Evolutionary conservation across 1,284 basidiomycete species (phyloP), one percentile per base, ranked within the genome.

Genomic region (Phaffia rhodozyma): DNA sequence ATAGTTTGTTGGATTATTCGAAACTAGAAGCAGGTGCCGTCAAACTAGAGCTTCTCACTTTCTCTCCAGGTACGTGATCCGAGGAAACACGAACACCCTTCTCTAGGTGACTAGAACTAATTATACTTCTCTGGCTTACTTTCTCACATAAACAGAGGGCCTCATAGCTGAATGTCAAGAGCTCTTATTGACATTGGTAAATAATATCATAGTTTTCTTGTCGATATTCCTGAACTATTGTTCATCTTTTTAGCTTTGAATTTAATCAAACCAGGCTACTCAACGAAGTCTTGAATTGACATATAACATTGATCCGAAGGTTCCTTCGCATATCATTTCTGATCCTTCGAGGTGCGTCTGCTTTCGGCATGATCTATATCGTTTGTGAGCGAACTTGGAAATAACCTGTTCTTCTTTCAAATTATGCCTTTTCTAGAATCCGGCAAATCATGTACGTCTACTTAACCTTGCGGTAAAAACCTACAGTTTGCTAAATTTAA

Each of bases 11-110:
- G 13, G 66, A 67, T 43, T 67, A 55, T 50, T 61, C 58, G 5
- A 67, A 67, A 53, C 54, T 66, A 11, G 65, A 66, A n/a, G 61
- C 60, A 18, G 65, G 62, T 9, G 59, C 54, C 0, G 58, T 67
- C 47, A 61, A 67, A 51, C 55, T 67, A 21, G 53, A 58, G 34
- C 23, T 55, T 30, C 16, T 58, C 6, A 21, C 62, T 11, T 60
- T 65, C 53, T n/a, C 13, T 11, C 23, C 58, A 43, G 38, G 38
- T 43, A 11, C 13, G 13, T 16, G 16, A 43, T 43, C 13, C 13
- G 13, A 43, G 16, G 38, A 2, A 7, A 11, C 38, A 16, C 38
- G 2, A 16, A 7, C 38, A 2, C 13, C 16, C 38, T 43, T 16
- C 38, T 43, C 16, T 16, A 16, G 6, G 38, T 43, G 38, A 43